These are phyloP conservation scores for Prinsepia uniflora DNA, from an alignment of 306 rosid species.

Conservation along the genomic window DNA sequence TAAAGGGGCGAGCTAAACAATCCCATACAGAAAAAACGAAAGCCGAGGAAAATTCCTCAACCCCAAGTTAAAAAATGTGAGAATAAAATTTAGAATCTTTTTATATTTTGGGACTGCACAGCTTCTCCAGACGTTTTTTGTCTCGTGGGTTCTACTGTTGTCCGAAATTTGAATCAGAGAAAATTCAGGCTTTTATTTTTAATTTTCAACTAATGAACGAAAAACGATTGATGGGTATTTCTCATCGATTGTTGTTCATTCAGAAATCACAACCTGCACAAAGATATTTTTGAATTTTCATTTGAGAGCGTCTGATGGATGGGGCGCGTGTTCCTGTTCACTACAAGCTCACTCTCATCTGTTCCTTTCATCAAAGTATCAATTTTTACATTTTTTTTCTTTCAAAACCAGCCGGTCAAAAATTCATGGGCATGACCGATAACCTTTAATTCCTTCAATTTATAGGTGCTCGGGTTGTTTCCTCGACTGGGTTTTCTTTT, in stretches of 20 bases:
- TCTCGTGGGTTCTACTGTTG: neutral
- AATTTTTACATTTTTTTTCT: neutral
- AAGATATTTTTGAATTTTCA: conserved; percentile 35
- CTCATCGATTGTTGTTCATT: conserved; percentile 7
- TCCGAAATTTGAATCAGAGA: neutral
- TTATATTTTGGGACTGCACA: conserved; percentile 6
- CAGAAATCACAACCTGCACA: conserved; percentile 18
- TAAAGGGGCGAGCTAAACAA: neutral
- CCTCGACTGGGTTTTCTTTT: conserved; percentile 1
- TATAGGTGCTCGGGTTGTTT: neutral
- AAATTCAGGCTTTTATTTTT: neutral
- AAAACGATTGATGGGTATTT: conserved; percentile 30
- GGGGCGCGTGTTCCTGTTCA: neutral
- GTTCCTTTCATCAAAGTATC: neutral
- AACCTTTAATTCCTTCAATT: neutral
- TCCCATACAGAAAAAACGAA: neutral
- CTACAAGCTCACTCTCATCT: conserved; percentile 6
- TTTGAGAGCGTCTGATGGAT: neutral
- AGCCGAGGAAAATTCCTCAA: neutral
- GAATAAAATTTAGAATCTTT: neutral
- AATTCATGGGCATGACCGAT: neutral
- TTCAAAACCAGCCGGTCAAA: neutral
- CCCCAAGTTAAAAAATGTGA: neutral
- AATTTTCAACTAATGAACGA: too few relatives aligned
- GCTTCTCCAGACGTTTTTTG: neutral